phyloP scores from a whole-genome alignment of 2,329 filamentous ascomycete genomes.

The Fusarium buxicola region DNA sequence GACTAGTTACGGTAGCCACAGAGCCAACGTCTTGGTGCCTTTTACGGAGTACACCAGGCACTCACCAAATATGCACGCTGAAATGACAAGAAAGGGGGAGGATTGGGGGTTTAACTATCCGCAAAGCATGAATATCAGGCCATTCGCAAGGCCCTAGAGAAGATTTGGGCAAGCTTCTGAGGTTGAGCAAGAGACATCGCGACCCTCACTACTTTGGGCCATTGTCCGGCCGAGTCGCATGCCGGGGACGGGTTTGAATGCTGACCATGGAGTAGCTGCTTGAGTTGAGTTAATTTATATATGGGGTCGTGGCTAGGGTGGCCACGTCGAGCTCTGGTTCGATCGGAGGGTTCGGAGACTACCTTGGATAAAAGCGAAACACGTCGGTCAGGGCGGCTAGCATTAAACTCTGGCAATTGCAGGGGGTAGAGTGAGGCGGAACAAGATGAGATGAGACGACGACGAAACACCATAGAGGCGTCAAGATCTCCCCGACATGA shows the following conservation, averaged over 20 bases:
- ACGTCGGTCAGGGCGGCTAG: conserved; percentile 8
- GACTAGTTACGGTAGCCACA: conserved; percentile 1
- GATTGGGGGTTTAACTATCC: too few species aligned
- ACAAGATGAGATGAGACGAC: neutral
- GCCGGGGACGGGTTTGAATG: neutral
- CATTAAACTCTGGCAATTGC: neutral
- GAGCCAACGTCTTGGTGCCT: neutral
- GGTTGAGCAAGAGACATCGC: neutral
- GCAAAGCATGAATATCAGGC: neutral
- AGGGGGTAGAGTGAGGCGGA: too few species aligned
- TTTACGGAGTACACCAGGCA: neutral
- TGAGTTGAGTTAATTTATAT: neutral
- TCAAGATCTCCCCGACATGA: conserved; percentile 7
- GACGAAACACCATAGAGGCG: neutral
- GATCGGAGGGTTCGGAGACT: neutral
- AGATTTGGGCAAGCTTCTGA: neutral
- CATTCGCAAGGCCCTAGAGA: neutral
- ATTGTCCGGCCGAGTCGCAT: conserved; percentile 1
- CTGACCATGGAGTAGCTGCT: neutral
- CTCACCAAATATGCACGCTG: too few species aligned
- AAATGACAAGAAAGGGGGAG: too few species aligned
- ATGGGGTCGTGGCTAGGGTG: neutral
- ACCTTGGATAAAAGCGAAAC: neutral
- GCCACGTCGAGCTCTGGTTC: conserved; percentile 7
- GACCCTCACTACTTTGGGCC: neutral